phyloP scores from a whole-genome alignment of 352 stramenopile genomes.

The Albugo candida region DNA sequence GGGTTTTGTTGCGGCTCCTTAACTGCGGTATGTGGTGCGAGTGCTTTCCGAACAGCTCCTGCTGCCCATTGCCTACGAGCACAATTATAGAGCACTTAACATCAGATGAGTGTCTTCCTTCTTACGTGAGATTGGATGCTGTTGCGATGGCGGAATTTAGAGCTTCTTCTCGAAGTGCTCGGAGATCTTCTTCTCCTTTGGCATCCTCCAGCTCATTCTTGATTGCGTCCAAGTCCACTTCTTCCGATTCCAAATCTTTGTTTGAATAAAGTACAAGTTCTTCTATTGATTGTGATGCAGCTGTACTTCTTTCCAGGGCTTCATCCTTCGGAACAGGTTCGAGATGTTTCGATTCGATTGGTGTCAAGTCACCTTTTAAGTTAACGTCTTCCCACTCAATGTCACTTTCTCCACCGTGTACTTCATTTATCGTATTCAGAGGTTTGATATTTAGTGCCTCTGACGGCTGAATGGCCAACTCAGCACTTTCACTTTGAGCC shows the following conservation, averaged over 20 bases:
- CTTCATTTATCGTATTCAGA: background rate
- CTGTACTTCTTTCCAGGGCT: too few species aligned
- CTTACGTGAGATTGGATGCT: constrained; percentile 66
- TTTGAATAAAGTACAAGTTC: too few species aligned
- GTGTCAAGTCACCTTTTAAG: background rate
- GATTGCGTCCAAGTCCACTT: constrained; percentile 5
- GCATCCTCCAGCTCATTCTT: constrained; percentile 53
- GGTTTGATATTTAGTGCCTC: constrained; percentile 7
- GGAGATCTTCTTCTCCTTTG: constrained; percentile 41
- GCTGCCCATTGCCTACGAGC: constrained; percentile 55
- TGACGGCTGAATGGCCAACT: constrained; percentile 16
- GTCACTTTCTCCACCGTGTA: constrained; percentile 15
- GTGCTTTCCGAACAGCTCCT: constrained; percentile 44
- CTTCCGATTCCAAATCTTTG: too few species aligned
- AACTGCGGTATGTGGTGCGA: constrained; percentile 35
- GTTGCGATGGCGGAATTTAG: constrained; percentile 57
- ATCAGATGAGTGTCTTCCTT: background rate
- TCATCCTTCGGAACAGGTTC: too few species aligned
- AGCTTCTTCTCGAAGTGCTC: constrained; percentile 37
- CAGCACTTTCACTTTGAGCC: too few species aligned
- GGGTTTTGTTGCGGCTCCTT: background rate
- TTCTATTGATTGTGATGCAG: too few species aligned
- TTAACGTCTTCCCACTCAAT: constrained; percentile 31
- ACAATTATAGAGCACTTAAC: background rate
- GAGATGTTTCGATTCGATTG: too few species aligned